Conservation (phyloP, 2,329 filamentous ascomycete species). For the Thermothelomyces thermophilus region DNA sequence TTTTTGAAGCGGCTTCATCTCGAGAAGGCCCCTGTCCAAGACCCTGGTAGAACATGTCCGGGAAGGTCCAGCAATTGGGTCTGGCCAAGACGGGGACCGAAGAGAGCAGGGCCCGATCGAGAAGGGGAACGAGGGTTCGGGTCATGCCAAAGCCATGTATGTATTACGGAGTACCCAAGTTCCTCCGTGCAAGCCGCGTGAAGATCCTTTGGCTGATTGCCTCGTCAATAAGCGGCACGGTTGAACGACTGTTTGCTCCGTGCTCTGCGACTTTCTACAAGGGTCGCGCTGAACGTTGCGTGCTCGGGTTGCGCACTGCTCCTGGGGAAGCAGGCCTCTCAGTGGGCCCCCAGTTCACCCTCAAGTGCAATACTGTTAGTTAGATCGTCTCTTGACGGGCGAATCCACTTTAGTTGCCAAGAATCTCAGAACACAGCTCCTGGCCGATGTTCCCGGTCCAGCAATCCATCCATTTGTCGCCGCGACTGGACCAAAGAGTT, state of each 20-base stretch:
- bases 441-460: constrained; percentile 14
- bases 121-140: constrained; percentile 4
- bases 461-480: too few relatives aligned
- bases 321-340: constrained; percentile 1
- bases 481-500: too few relatives aligned
- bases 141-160: neutral
- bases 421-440: neutral
- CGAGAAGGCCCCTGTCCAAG: constrained; percentile 14
- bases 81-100: neutral
- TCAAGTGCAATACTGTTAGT: constrained; percentile 15
- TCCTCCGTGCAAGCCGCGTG: constrained; percentile 4
- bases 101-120: constrained; percentile 1
- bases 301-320: constrained; percentile 1
- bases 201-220: neutral
- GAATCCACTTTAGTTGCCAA: constrained; percentile 5
- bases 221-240: constrained; percentile 4
- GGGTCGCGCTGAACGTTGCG: constrained; percentile 1
- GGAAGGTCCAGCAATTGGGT: constrained; percentile 7
- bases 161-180: too few relatives aligned
- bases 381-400: too few relatives aligned
- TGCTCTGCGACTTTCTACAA: constrained; percentile 1
- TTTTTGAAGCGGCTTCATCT: constrained; percentile 3
- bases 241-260: constrained; percentile 11
- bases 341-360: constrained; percentile 7
- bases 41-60: constrained; percentile 13